These are phyloP conservation scores for Blastobotrys malaysiensis DNA, from an alignment of 1,139 yeast genomes.

Conservation along the genomic window DNA sequence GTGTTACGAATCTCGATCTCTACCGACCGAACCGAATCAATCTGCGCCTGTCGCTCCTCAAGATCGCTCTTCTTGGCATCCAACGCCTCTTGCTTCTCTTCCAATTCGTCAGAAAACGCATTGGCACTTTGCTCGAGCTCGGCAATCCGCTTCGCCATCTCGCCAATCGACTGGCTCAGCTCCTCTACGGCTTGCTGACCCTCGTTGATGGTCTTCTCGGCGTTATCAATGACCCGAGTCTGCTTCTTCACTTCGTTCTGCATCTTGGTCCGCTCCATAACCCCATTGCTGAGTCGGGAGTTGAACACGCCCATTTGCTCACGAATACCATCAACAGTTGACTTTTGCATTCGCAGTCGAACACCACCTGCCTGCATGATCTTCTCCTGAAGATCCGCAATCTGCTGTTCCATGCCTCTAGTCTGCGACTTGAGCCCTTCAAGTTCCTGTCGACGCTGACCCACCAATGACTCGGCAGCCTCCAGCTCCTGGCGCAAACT, in stretches of 20 bases:
- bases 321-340: slow-evolving; percentile 71
- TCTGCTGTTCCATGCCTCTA: slow-evolving; percentile 51
- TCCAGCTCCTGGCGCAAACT: slow-evolving; percentile 25
- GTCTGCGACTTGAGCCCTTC: slow-evolving; percentile 49
- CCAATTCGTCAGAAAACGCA: slow-evolving; percentile 28
- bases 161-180: slow-evolving; percentile 37
- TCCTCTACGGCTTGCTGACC: slow-evolving; percentile 33
- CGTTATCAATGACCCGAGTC: slow-evolving; percentile 42
- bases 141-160: slow-evolving; percentile 21
- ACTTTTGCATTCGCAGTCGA: slow-evolving; percentile 69
- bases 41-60: slow-evolving; percentile 47
- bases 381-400: slow-evolving; percentile 59
- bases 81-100: slow-evolving; percentile 32
- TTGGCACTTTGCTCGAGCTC: slow-evolving; percentile 36
- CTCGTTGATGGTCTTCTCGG: slow-evolving; percentile 32
- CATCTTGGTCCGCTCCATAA: slow-evolving; percentile 56
- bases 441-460: slow-evolving; percentile 37
- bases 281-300: slow-evolving; percentile 58
- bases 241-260: slow-evolving; percentile 61
- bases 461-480: slow-evolving; percentile 39
- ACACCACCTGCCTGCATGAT: slow-evolving; percentile 94
- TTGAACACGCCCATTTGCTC: slow-evolving; percentile 61
- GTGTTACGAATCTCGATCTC: slow-evolving; percentile 66
- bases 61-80: slow-evolving; percentile 43
- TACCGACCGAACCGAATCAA: slow-evolving; percentile 58